phyloP scores from a whole-genome alignment of 2,329 filamentous ascomycete species.

The Ophiostoma pallidulum region DNA sequence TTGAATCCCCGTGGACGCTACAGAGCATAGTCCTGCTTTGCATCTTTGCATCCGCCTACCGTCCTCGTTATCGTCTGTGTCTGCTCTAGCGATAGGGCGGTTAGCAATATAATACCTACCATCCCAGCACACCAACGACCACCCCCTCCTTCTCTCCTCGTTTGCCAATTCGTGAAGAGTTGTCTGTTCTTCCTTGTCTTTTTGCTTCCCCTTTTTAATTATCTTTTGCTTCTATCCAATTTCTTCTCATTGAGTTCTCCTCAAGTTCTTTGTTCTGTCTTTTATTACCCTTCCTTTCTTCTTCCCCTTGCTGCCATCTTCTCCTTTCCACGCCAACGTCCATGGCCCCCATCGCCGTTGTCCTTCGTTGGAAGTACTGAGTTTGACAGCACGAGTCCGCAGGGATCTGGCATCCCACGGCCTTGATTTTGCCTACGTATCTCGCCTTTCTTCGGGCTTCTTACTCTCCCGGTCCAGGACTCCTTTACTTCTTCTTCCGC shows the following conservation, averaged over 20 bases:
- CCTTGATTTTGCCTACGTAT: background rate
- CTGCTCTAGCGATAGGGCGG: no score
- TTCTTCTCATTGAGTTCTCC: background rate
- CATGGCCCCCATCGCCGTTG: conserved; percentile 8
- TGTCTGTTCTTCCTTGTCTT: background rate
- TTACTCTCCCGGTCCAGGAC: no score
- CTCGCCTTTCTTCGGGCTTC: background rate
- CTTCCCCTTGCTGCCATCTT: background rate
- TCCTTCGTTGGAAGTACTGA: conserved; percentile 10
- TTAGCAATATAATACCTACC: conserved; percentile 10
- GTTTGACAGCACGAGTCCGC: background rate
- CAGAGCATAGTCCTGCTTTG: no score
- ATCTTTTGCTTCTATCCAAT: conserved; percentile 1
- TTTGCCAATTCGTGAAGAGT: background rate
- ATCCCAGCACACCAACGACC: background rate
- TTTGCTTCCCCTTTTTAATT: background rate
- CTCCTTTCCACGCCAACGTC: background rate
- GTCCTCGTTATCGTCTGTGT: no score
- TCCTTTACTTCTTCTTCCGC: background rate
- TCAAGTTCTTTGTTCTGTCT: no score
- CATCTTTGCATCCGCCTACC: no score
- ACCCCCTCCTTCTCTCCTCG: background rate
- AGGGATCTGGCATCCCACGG: conserved; percentile 13
- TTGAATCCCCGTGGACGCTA: no score
- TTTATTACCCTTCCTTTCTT: background rate